phyloP scores from a whole-genome alignment of 2,329 filamentous ascomycete genomes.

The Amylocarpus encephaloides region DNA sequence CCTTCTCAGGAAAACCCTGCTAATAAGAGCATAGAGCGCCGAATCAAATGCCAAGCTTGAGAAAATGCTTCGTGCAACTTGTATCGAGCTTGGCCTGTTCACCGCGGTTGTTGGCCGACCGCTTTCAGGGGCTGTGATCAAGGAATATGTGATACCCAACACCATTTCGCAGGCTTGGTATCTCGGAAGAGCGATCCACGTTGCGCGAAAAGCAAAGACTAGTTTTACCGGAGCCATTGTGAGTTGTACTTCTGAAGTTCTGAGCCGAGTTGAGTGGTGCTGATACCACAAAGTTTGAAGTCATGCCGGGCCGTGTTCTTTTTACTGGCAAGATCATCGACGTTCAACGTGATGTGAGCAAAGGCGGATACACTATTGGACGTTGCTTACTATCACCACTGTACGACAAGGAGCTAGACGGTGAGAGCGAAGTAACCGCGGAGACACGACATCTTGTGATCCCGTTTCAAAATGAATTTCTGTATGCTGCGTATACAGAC shows the following conservation, averaged over 20 bases:
- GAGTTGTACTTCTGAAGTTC: neutral
- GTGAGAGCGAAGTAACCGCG: neutral
- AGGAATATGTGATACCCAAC: constrained; percentile 31
- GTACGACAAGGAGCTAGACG: constrained; percentile 25
- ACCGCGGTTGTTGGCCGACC: constrained; percentile 34
- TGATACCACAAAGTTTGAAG: constrained; percentile 13
- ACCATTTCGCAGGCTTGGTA: constrained; percentile 34
- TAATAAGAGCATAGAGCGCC: constrained; percentile 2
- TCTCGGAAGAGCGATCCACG: constrained; percentile 30
- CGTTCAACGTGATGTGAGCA: constrained; percentile 33
- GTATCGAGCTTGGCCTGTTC: constrained; percentile 32
- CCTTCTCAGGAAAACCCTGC: neutral
- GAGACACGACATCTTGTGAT: constrained; percentile 29
- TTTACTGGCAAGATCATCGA: constrained; percentile 38
- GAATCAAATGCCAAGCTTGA: constrained; percentile 34
- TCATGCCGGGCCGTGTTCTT: constrained; percentile 33
- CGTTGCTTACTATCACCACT: constrained; percentile 32
- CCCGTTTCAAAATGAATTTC: constrained; percentile 39
- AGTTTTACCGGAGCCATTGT: neutral
- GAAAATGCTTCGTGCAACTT: constrained; percentile 33
- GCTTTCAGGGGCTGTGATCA: constrained; percentile 31
- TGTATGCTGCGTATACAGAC: constrained; percentile 35
- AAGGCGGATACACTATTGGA: constrained; percentile 38
- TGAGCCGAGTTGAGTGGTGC: neutral
- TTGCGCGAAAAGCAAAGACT: constrained; percentile 21